Base-by-base conservation (phyloP, 75 land plant species). In the Pseudotsuga menziesii region DNA sequence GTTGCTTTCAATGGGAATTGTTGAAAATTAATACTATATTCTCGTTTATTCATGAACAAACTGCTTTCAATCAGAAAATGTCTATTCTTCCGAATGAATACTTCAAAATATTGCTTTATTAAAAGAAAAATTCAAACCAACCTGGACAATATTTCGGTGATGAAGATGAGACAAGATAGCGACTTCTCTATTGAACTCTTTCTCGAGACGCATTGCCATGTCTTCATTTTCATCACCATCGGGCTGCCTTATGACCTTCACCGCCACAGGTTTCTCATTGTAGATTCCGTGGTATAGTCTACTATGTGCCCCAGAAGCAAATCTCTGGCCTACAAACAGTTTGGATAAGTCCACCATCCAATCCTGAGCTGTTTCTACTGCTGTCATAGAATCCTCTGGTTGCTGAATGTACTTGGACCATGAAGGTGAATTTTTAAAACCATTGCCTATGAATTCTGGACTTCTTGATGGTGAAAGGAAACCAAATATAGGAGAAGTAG, bases 271-370 rank as follows among this genome's bases (percentile, higher is more conserved):
- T 41, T 85, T 78, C 29, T 83, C 93, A 62, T 92, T 90, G 76
- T 96, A 96, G 14, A 83, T 76, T 19, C 99, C 99, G 77, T 92
- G 95, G 75, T 96, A 96, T 26, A 96, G 82, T 67, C 87, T 79
- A 74, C 98, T 96, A 69, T 94, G 83, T 14, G 98, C 94, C 11
- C 99, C 99, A 41, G 83, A 84, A 52, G 98, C 97, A 83, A 96
- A 96, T 39, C 81, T 88, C 25, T 84, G 85, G 8, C 99, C 99
- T 20, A 96, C 76, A 78, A 89, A 92, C 57, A 96, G 66, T 86
- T 92, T 63, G 0, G 97, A 89, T 36, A 94, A 83, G 64, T 96
- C 98, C 57, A 90, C 88, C 54, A 48, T 81, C 75, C 85, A 85
- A 3, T 90, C 85, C 61, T 88, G 90, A 4, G 86, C 84, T 3